phyloP scores from a whole-genome alignment of 805 yeast genomes.

The Kodamaea laetipori region DNA sequence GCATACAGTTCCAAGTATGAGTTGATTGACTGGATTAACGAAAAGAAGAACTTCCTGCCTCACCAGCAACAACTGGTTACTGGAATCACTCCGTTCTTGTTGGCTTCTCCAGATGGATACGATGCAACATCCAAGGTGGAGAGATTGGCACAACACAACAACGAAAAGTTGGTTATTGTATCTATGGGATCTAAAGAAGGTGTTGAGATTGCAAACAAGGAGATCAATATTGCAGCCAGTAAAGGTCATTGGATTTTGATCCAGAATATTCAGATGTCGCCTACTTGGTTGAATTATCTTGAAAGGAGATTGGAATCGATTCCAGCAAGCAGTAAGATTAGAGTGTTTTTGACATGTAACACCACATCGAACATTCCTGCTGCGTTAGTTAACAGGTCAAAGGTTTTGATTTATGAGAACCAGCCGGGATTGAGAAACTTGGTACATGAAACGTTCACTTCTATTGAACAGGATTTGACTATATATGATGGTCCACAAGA shows the following conservation, averaged over 20 bases:
- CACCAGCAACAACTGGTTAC: slow-evolving; percentile 14
- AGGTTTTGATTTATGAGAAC: slow-evolving; percentile 61
- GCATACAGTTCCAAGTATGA: slow-evolving; percentile 35
- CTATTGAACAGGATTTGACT: slow-evolving; percentile 16
- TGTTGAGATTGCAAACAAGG: slow-evolving; percentile 53
- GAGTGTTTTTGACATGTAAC: slow-evolving; percentile 67
- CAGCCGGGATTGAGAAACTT: slow-evolving; percentile 58
- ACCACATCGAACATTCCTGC: slow-evolving; percentile 52
- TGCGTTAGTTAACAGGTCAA: slow-evolving; percentile 55
- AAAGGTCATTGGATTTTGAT: slow-evolving; percentile 70
- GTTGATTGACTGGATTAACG: slow-evolving; percentile 30
- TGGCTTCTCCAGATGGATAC: slow-evolving; percentile 60
- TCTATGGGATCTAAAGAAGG: slow-evolving; percentile 81
- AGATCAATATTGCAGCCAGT: slow-evolving; percentile 48
- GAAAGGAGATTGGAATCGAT: slow-evolving; percentile 45
- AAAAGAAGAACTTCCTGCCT: not conserved
- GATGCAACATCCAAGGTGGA: slow-evolving; percentile 66
- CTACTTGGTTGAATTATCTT: slow-evolving; percentile 59
- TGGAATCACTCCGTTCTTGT: slow-evolving; percentile 42
- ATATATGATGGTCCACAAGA: slow-evolving; percentile 39
- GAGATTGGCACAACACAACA: slow-evolving; percentile 37
- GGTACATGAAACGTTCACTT: slow-evolving; percentile 38
- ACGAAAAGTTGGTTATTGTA: slow-evolving; percentile 40
- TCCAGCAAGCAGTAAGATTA: slow-evolving; percentile 20
- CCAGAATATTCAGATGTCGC: slow-evolving; percentile 79